Conservation (phyloP, 352 stramenopile species). For the Pythium diclinum region DNA sequence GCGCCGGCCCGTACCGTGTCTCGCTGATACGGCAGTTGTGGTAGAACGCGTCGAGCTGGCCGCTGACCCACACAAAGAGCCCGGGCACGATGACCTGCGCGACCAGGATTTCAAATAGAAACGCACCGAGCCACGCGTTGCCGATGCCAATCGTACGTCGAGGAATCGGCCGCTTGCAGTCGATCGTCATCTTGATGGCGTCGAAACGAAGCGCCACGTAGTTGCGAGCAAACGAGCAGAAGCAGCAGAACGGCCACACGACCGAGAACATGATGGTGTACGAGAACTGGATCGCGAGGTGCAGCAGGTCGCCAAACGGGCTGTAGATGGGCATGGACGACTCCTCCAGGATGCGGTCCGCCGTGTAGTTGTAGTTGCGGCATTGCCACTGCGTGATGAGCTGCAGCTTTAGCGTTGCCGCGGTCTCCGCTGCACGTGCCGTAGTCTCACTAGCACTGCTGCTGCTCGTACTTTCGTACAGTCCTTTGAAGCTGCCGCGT, state of each 20-base stretch:
- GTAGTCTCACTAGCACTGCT: background rate
- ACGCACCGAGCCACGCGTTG: slow-evolving; percentile 41
- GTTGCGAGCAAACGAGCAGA: slow-evolving; percentile 54
- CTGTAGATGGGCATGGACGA: slow-evolving; percentile 59
- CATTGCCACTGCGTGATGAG: slow-evolving; percentile 58
- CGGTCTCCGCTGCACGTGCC: background rate
- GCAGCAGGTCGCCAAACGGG: slow-evolving; percentile 48
- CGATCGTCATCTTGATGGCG: slow-evolving; percentile 62
- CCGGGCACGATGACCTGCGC: slow-evolving; percentile 46
- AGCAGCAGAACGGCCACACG: slow-evolving; percentile 58
- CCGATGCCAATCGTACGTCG: slow-evolving; percentile 53
- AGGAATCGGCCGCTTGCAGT: slow-evolving; percentile 56
- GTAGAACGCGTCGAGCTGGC: slow-evolving; percentile 59
- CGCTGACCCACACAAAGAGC: slow-evolving; percentile 64
- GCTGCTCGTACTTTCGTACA: slow-evolving; percentile 27
- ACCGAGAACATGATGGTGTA: slow-evolving; percentile 72
- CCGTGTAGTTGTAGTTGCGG: slow-evolving; percentile 56
- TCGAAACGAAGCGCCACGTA: slow-evolving; percentile 51
- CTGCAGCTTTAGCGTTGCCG: slow-evolving; percentile 27
- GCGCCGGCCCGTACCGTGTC: slow-evolving; percentile 38
- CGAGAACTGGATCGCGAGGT: slow-evolving; percentile 66
- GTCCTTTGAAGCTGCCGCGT: slow-evolving; percentile 28
- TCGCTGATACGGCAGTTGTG: slow-evolving; percentile 33
- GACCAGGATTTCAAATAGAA: slow-evolving; percentile 53
- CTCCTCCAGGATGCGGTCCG: slow-evolving; percentile 52